phyloP scores from a whole-genome alignment of 495 filamentous ascomycete genomes.

The Paragyromitra xinjiangensis region DNA sequence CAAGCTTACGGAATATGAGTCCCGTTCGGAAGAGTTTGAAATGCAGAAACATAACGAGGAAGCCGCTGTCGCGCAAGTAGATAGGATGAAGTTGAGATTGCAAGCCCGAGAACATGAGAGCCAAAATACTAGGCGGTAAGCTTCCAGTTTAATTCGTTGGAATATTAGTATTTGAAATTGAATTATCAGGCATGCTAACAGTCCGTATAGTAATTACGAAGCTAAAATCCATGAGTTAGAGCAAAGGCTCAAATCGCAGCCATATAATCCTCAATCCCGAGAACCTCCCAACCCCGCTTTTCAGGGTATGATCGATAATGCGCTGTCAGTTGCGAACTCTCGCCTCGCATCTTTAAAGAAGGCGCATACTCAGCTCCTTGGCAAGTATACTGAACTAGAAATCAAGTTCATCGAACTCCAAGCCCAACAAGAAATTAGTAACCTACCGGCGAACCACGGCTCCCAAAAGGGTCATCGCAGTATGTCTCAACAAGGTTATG shows the following conservation, averaged over 20 bases:
- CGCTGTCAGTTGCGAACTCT: conserved; percentile 60
- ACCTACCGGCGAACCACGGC: conserved; percentile 35
- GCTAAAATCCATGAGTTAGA: conserved; percentile 61
- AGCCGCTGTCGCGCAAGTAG: conserved; percentile 63
- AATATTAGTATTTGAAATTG: conserved; percentile 60
- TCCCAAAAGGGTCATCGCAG: conserved; percentile 29
- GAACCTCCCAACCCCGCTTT: conserved; percentile 54
- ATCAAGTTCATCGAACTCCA: conserved; percentile 59
- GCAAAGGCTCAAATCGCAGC: conserved; percentile 57
- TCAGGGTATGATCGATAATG: conserved; percentile 64
- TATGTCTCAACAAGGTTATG: conserved; percentile 34
- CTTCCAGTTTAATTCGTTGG: conserved; percentile 4
- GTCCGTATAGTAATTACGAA: conserved; percentile 60
- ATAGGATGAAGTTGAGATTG: conserved; percentile 64
- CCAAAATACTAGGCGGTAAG: conserved; percentile 59
- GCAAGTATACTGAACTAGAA: conserved; percentile 59
- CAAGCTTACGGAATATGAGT: conserved; percentile 67
- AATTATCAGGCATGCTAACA: conserved; percentile 56
- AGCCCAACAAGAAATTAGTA: conserved; percentile 53
- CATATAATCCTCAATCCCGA: conserved; percentile 55
- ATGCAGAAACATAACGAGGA: conserved; percentile 64
- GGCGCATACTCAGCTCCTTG: conserved; percentile 58
- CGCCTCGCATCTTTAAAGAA: conserved; percentile 63
- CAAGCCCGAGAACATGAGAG: conserved; percentile 65
- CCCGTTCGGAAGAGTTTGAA: conserved; percentile 66